Evolutionary conservation across 768 basidiomycete species (phyloP).

Genomic region (Rossbeevera mucosa): DNA sequence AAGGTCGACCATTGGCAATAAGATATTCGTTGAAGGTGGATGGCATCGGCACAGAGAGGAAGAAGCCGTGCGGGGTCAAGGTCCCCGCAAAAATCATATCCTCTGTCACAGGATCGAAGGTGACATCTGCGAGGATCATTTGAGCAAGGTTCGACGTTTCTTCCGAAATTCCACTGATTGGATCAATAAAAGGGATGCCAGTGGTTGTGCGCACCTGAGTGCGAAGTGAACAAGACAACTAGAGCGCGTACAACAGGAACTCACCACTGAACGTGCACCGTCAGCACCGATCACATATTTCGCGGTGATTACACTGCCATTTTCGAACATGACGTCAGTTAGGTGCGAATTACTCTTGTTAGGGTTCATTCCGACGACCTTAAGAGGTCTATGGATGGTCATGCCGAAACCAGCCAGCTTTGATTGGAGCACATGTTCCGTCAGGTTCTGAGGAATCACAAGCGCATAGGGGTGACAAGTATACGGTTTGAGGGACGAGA

Average conservation of each 20-base stretch:
- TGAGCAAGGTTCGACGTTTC: not conserved
- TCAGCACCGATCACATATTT: not conserved
- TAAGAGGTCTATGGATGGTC: not conserved
- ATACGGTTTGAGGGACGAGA: constrained; percentile 35
- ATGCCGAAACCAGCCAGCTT: not conserved
- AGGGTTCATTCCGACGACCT: not conserved
- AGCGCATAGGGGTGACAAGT: constrained; percentile 44
- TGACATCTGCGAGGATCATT: not conserved
- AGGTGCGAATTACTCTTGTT: not conserved
- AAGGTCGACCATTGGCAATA: not conserved
- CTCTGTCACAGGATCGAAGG: not conserved
- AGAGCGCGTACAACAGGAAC: not conserved
- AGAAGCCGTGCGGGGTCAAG: constrained; percentile 11
- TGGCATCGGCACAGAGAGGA: constrained; percentile 12
- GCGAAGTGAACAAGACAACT: not conserved
- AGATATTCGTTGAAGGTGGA: not conserved
- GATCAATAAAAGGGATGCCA: not conserved
- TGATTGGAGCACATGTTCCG: constrained; percentile 37
- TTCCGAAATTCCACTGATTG: not conserved
- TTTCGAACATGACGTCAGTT: not conserved
- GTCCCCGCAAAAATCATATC: not conserved
- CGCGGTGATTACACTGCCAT: not conserved
- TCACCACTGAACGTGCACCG: not conserved
- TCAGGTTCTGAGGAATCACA: constrained; percentile 42
- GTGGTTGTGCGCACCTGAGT: not conserved